Evolutionary conservation across 2,329 filamentous ascomycete species (phyloP).

Genomic region (Zasmidium citrigriseum): DNA sequence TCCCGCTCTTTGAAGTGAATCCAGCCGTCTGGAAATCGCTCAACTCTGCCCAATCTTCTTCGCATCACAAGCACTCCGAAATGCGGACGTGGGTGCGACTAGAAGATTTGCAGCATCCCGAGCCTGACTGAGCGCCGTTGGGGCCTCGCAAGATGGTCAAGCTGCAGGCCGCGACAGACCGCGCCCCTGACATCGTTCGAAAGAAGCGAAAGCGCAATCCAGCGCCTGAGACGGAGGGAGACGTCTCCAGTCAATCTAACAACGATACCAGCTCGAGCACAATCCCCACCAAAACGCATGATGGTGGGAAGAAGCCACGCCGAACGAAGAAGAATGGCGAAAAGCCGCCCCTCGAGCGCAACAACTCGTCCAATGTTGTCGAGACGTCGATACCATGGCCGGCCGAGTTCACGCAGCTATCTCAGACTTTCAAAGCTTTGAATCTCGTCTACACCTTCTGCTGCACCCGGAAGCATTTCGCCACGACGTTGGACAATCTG

Average conservation of each 20-base stretch:
- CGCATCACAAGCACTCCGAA: neutral
- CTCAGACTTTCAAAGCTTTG: slow-evolving; percentile 77
- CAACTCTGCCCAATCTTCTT: neutral
- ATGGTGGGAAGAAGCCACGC: slow-evolving; percentile 56
- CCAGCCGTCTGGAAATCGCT: neutral
- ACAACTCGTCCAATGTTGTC: slow-evolving; percentile 54
- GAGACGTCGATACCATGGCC: slow-evolving; percentile 69
- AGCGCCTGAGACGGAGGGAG: slow-evolving; percentile 6
- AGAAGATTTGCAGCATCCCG: neutral
- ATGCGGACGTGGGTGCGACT: neutral
- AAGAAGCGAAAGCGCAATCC: slow-evolving; percentile 17
- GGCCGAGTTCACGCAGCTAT: slow-evolving; percentile 68
- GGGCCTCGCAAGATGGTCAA: slow-evolving; percentile 40
- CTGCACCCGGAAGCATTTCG: slow-evolving; percentile 86
- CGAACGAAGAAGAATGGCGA: slow-evolving; percentile 43
- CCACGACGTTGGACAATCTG: slow-evolving; percentile 89
- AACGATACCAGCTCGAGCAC: slow-evolving; percentile 34
- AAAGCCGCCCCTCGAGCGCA: slow-evolving; percentile 43
- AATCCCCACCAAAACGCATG: slow-evolving; percentile 58
- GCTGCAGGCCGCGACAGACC: slow-evolving; percentile 48
- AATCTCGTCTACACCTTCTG: slow-evolving; percentile 96
- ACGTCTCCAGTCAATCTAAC: slow-evolving; percentile 1
- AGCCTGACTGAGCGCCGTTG: neutral
- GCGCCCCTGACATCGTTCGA: slow-evolving; percentile 12
- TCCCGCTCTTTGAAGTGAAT: neutral